Evolutionary conservation across 805 yeast genomes (phyloP), one percentile per base, ranked within the genome.

Genomic region (Diddensiella santjacobensis): DNA sequence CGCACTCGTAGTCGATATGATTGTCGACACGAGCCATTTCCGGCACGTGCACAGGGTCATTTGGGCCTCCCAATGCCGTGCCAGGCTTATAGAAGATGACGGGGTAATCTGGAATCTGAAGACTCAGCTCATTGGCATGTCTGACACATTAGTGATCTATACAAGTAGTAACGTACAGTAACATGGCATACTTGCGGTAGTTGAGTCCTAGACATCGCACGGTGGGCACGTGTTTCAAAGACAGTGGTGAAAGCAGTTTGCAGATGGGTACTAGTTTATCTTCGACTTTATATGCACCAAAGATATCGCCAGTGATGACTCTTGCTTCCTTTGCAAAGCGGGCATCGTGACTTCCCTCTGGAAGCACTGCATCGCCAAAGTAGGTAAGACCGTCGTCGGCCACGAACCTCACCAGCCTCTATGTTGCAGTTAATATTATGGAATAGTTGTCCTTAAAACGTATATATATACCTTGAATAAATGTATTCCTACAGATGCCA

Each of bases 151-250:
- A 56, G 17, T 18, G 26, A 15, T 3, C 29, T 3, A 13, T 18
- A 10, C n/a, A 11, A 17, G 11, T n/a, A 26, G 51, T 2, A 13
- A 11, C 3, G 3, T 3, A 10, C 4, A 3, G 19, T 11, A 5
- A 17, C 36, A n/a, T 17, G 13, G 65, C 68, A 52, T 69, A 73
- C 57, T 72, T 72, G 35, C 65, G 63, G 56, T 75, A 79, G 59
- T 78, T 78, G 61, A 78, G 66, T 0, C 83, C 83, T 29, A 79
- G 67, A 58, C 73, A 69, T 42, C 80, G 64, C 18, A 77, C 64
- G 1, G 74, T 69, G 3, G 62, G 63, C 1, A 73, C 62, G 40
- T 70, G 70, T 2, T 55, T 54, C n/a, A 54, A 55, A 3, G 66
- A 61, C 26, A 76, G 49, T 3, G 81, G 81, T 2, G 72, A 54